Percentiles rank a stretch among this genome's conserved stretches.
phyloP scores from a whole-genome alignment of 192 early-diverging fungal genomes.

The Coemansia sp. region DNA sequence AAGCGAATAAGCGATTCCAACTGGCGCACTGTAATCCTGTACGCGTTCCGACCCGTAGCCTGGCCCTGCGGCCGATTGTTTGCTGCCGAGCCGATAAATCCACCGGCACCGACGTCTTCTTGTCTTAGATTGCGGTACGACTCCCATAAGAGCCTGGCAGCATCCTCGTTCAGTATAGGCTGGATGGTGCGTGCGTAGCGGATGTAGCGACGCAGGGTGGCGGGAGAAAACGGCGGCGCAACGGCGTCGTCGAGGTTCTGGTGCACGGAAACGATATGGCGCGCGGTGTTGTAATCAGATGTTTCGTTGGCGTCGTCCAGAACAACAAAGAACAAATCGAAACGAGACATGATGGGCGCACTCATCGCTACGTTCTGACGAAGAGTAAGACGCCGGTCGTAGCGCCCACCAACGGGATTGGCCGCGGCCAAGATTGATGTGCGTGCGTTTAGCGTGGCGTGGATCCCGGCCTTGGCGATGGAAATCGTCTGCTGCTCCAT shows the following conservation, averaged over 20 bases:
- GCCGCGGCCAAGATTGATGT: conserved; percentile 96
- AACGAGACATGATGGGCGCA: conserved; percentile 97
- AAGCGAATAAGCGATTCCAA: conserved; percentile 95
- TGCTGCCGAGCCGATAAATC: conserved; percentile 9
- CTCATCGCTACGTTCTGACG: conserved; percentile 97
- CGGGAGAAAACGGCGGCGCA: conserved; percentile 70
- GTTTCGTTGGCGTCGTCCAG: conserved; percentile 91
- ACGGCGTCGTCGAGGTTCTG: conserved; percentile 67
- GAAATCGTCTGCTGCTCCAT: conserved; percentile 99
- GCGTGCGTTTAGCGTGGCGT: conserved; percentile 91
- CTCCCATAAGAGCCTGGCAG: conserved; percentile 72
- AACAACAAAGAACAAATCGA: conserved; percentile 97
- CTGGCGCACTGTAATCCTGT: conserved; percentile 96
- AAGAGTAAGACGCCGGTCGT: conserved; percentile 92
- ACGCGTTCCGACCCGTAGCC: conserved; percentile 57
- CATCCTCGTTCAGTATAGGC: conserved; percentile 77
- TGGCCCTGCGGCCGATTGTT: background rate
- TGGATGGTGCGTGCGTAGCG: conserved; percentile 87
- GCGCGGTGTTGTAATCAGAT: conserved; percentile 86
- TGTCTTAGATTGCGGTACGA: conserved; percentile 88
- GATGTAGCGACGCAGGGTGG: conserved; percentile 81
- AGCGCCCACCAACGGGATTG: conserved; percentile 93
- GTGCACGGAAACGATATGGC: conserved; percentile 91
- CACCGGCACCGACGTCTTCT: conserved; percentile 75
- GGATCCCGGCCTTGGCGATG: conserved; percentile 96